A percentile compares a stretch with the other conserved stretches of the same genome.
Evolutionary conservation across 139 green algal species (phyloP).

Genomic region (Raphidocelis subcapitata): DNA sequence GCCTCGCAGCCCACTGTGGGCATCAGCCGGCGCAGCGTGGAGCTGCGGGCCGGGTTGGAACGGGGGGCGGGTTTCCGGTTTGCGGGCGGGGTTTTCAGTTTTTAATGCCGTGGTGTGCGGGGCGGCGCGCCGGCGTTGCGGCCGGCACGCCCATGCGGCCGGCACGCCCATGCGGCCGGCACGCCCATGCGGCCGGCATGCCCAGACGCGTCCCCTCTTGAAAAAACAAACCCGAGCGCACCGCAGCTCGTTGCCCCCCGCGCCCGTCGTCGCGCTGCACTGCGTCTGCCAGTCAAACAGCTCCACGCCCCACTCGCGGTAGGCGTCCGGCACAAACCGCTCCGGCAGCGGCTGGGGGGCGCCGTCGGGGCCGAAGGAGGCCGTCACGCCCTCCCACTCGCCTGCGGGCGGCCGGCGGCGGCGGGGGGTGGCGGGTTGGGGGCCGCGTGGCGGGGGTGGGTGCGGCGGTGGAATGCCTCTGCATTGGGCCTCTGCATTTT

Average conservation of each 20-base stretch:
- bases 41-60: conserved; percentile 7
- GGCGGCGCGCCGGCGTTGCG: too few species aligned
- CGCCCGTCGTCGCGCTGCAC: conserved; percentile 42
- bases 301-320: conserved; percentile 67
- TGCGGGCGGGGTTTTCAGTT: too few species aligned
- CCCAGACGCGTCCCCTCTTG: too few species aligned
- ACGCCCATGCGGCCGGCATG: too few species aligned
- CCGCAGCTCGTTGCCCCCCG: neutral
- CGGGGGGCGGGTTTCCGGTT: neutral
- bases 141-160: too few species aligned
- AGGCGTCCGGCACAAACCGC: conserved; percentile 57
- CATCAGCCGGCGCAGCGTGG: conserved; percentile 58
- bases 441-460: too few species aligned
- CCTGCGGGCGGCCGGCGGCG: conserved; percentile 21
- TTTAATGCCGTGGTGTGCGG: too few species aligned
- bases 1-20: conserved; percentile 81
- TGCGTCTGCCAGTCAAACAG: conserved; percentile 77
- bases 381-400: conserved; percentile 68
- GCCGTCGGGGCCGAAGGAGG: conserved; percentile 46
- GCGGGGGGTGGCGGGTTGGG: too few species aligned
- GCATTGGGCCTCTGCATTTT: too few species aligned
- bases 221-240: too few species aligned
- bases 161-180: too few species aligned
- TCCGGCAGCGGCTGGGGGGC: conserved; percentile 45
- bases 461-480: too few species aligned